Evolutionary conservation across 192 early-diverging fungal species (phyloP), one percentile per base, ranked within the genome.

Genomic region (Backusella psychrophila): DNA sequence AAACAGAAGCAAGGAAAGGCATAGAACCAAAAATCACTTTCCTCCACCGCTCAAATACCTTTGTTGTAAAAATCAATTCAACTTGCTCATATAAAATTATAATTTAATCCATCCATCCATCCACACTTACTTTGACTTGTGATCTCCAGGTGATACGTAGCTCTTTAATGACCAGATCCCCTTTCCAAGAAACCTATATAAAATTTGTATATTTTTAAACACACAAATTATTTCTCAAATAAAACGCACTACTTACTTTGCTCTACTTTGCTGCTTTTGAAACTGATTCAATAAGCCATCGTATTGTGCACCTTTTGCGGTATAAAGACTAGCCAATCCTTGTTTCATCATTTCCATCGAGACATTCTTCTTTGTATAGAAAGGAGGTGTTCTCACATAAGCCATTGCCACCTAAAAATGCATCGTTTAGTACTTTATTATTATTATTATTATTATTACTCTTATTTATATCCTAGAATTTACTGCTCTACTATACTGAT

Each of bases 401-500:
- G 85, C 89, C 87, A 88, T 90, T n/a, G 81, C 84, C 14, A 91
- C 83, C 86, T 90, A 71, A 23, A 12, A 34, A 33, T n/a, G 17
- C 17, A 21, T 41, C 38, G 15, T 15, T 44, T 12, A 44, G 42
- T 44, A 17, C 4, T 66, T 12, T 14, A 76, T 29, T 4, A 68
- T 6, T 5, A 76, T 4, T 9, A 41, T n/a, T 63, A 17, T 56
- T 6, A 23, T 56, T 52, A 6, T 26, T 52, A 6, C 3, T 33
- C 1, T 3, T 33, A 33, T 33, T 33, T 33, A 33, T 33, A 33
- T 56, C 19, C 19, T 15, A 39, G 42, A 44, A 38, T 82, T 77
- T 83, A 91, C 90, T 66, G 89, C 77, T 31, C 91, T 86, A 21
- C 84, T 84, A 66, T 93, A 93, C 21, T 86, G 87, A 72, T 93